Evolutionary conservation across 2,329 filamentous ascomycete genomes (phyloP).

Genomic region (Ophiostoma himal-ulmi): DNA sequence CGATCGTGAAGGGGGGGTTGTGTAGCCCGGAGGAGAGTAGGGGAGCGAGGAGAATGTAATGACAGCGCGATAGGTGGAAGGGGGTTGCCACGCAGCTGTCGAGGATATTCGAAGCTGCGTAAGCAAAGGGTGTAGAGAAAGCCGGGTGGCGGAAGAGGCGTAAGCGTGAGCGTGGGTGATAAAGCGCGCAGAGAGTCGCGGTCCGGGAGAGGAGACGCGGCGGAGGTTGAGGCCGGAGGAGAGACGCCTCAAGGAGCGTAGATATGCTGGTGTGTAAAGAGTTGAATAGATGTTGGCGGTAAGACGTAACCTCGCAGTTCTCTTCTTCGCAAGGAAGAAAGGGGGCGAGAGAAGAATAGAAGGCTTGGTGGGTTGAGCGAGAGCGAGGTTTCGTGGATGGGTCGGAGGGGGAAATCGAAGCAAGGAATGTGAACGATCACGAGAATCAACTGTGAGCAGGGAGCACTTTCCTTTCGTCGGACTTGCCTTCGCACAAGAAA

Average conservation of each 20-base stretch:
- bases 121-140: not conserved
- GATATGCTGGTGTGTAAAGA: not conserved
- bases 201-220: constrained; percentile 1
- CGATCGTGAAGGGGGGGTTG: constrained; percentile 27
- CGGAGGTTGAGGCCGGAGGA: not conserved
- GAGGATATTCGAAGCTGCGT: constrained; percentile 19
- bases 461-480: constrained; percentile 16
- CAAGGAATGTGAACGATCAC: constrained; percentile 13
- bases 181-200: constrained; percentile 4
- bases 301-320: not conserved
- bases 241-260: not conserved
- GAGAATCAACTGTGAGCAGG: constrained; percentile 4
- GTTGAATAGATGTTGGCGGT: not conserved
- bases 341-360: not conserved
- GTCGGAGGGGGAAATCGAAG: not conserved
- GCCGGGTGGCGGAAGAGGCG: not conserved
- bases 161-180: not conserved
- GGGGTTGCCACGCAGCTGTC: constrained; percentile 19
- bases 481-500: constrained; percentile 11
- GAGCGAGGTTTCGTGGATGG: constrained; percentile 1
- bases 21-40: constrained; percentile 26
- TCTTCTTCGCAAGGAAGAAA: constrained; percentile 4
- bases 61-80: constrained; percentile 17
- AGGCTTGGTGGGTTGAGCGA: not conserved
- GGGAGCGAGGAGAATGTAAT: constrained; percentile 15